Evolutionary conservation across 768 basidiomycete species (phyloP).

Genomic region (Panellus pusillus): DNA sequence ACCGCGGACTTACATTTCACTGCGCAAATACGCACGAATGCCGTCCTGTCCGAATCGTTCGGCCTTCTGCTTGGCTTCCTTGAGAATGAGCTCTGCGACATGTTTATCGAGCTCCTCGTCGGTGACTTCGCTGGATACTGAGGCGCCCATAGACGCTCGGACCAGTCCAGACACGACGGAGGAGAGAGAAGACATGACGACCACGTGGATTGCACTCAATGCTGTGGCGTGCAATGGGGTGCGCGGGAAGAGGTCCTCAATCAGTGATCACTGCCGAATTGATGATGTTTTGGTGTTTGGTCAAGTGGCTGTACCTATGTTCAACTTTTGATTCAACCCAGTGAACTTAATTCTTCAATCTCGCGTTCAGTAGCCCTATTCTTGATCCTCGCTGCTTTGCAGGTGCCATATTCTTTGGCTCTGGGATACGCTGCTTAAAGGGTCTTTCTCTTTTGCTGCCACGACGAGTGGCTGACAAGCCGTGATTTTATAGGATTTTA

Average conservation of each 20-base stretch:
- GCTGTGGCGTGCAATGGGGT: no score
- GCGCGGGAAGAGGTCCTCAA: background rate
- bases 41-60: constrained; percentile 76
- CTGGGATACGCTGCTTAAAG: no score
- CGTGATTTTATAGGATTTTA: no score
- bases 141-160: constrained; percentile 73
- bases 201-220: background rate
- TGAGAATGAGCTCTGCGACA: constrained; percentile 88
- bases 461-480: no score
- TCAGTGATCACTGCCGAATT: background rate
- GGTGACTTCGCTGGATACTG: constrained; percentile 55
- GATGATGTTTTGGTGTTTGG: background rate
- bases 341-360: no score
- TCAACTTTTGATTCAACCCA: no score
- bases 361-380: no score
- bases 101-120: constrained; percentile 90
- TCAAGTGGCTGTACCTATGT: no score
- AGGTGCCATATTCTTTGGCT: no score
- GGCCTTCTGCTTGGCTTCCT: constrained; percentile 91
- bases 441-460: no score
- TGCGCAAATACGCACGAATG: constrained; percentile 72
- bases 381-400: no score
- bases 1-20: constrained; percentile 40
- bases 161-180: constrained; percentile 84
- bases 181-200: constrained; percentile 55